phyloP scores from a whole-genome alignment of 192 early-diverging fungal species.

The Mortierella antarctica region DNA sequence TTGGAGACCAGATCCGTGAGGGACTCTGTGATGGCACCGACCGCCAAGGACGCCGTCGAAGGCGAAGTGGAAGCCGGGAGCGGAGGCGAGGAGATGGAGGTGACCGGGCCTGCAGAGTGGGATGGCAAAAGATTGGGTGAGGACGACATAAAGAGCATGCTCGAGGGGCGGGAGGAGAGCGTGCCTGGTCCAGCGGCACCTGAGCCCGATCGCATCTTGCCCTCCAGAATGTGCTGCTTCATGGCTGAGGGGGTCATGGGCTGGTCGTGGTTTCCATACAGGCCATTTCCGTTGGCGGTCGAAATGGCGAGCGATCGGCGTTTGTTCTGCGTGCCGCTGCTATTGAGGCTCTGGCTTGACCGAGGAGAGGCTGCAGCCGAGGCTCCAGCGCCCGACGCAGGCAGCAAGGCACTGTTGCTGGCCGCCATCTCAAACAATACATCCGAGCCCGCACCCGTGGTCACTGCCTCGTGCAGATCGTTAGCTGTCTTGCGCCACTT shows the following conservation, averaged over 20 bases:
- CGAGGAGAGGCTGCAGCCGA: slow-evolving; percentile 16
- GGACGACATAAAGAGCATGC: slow-evolving; percentile 11
- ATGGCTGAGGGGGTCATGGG: slow-evolving; percentile 40
- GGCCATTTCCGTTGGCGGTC: neutral
- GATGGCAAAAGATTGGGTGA: neutral
- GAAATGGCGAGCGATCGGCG: slow-evolving; percentile 32
- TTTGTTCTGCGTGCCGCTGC: slow-evolving; percentile 9
- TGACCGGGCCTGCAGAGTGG: neutral
- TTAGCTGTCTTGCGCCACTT: slow-evolving; percentile 49
- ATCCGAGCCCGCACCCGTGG: slow-evolving; percentile 19
- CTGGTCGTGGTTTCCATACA: slow-evolving; percentile 1
- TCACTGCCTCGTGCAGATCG: slow-evolving; percentile 41
- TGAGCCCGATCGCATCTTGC: slow-evolving; percentile 20
- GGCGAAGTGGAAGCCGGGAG: slow-evolving; percentile 4
- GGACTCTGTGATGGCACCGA: slow-evolving; percentile 29
- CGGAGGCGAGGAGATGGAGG: slow-evolving; percentile 24
- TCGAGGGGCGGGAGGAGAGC: slow-evolving; percentile 5
- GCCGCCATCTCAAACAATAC: slow-evolving; percentile 35
- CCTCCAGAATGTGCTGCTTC: slow-evolving; percentile 48
- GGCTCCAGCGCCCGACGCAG: neutral
- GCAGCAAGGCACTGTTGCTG: neutral
- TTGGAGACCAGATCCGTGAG: slow-evolving; percentile 38
- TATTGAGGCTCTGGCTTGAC: slow-evolving; percentile 15
- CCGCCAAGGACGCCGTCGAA: slow-evolving; percentile 21
- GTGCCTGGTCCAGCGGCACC: slow-evolving; percentile 1